A percentile compares a stretch with the other conserved stretches of the same genome.
Evolutionary conservation across 768 basidiomycete species (phyloP).

Genomic region (Suillus subalutaceus): DNA sequence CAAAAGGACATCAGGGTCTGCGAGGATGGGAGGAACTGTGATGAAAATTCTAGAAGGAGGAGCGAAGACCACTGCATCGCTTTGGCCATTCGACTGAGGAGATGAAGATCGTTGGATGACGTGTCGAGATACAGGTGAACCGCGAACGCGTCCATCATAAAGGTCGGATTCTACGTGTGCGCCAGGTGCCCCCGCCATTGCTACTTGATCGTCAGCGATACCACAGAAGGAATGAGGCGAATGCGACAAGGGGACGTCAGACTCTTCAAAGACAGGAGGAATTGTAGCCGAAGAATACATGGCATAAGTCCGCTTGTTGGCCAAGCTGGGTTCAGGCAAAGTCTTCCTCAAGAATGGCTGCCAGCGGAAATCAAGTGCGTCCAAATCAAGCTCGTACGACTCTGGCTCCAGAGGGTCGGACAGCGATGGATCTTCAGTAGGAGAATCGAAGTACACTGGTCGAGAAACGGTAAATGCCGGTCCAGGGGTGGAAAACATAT

Average conservation of each 20-base stretch:
- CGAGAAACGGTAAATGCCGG: slow-evolving; percentile 38
- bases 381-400: slow-evolving; percentile 42
- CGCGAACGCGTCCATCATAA: background rate
- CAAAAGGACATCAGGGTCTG: background rate
- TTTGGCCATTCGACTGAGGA: background rate
- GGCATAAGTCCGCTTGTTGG: background rate
- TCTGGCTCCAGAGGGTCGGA: slow-evolving; percentile 41
- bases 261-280: background rate
- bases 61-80: slow-evolving; percentile 14
- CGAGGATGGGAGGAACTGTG: background rate
- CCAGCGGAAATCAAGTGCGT: slow-evolving; percentile 59
- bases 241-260: background rate
- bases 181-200: background rate
- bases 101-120: background rate
- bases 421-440: slow-evolving; percentile 48
- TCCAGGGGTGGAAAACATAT: slow-evolving; percentile 52
- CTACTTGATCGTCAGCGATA: background rate
- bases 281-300: background rate
- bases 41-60: slow-evolving; percentile 26
- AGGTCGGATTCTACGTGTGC: background rate
- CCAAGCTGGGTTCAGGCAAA: background rate
- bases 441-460: slow-evolving; percentile 54
- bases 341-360: slow-evolving; percentile 44
- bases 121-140: slow-evolving; percentile 6
- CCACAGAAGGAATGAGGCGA: background rate